Conservation (phyloP, 805 yeast genomes). For the Candida tallmaniae region DNA sequence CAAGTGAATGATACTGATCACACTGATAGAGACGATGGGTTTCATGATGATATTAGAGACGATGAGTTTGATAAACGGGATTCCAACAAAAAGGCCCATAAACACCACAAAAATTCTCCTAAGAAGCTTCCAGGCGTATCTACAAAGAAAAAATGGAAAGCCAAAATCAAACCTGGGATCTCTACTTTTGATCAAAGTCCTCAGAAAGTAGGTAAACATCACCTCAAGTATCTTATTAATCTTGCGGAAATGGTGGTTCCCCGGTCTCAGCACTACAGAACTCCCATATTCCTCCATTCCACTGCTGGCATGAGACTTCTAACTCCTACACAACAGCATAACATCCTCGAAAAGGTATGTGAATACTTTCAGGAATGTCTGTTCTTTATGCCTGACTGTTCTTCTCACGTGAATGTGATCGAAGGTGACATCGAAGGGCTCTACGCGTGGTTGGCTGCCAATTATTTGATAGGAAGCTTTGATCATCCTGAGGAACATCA, state of each 20-base stretch:
- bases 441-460: conserved; percentile 63
- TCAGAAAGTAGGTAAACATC: conserved; percentile 48
- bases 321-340: conserved; percentile 46
- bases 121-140: conserved; percentile 24
- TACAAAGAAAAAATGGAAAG: conserved; percentile 43
- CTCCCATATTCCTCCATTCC: conserved; percentile 66
- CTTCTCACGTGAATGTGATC: conserved; percentile 52
- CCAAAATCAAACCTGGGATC: conserved; percentile 54
- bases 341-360: conserved; percentile 47
- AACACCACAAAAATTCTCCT: background rate
- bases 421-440: conserved; percentile 66
- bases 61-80: conserved; percentile 10
- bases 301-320: conserved; percentile 66
- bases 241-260: conserved; percentile 53
- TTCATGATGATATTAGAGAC: conserved; percentile 3
- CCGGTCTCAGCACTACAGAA: conserved; percentile 51
- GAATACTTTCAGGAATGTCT: conserved; percentile 42
- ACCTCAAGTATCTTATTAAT: conserved; percentile 45
- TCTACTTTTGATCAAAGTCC: conserved; percentile 46
- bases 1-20: conserved; percentile 1
- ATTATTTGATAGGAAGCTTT: conserved; percentile 48
- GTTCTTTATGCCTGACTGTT: conserved; percentile 59
- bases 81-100: conserved; percentile 8
- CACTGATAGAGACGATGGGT: conserved; percentile 1
- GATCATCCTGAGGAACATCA: conserved; percentile 31